A percentile compares a stretch with the other conserved stretches of the same genome.
Conservation (phyloP, 768 basidiomycete species). For the Lentinula sp. region DNA sequence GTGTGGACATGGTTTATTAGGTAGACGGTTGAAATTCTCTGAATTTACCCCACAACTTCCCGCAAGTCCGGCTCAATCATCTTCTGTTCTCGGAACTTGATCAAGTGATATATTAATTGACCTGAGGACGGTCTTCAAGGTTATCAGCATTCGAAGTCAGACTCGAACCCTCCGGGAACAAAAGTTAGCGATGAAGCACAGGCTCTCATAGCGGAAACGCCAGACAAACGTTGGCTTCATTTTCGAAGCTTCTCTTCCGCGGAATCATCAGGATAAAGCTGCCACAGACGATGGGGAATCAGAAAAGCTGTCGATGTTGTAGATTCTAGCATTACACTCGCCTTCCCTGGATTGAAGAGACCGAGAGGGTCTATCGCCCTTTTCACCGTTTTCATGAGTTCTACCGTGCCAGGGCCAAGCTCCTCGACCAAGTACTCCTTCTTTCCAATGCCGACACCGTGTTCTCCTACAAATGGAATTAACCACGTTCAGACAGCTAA, state of each 20-base stretch:
- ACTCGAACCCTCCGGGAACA: background rate
- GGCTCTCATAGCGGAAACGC: background rate
- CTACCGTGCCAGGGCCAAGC: slow-evolving; percentile 76
- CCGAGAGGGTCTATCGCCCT: slow-evolving; percentile 64
- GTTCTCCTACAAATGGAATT: slow-evolving; percentile 53
- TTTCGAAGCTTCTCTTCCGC: background rate
- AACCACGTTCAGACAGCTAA: background rate
- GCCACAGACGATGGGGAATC: background rate
- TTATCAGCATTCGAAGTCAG: background rate
- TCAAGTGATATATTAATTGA: no score
- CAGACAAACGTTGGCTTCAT: background rate
- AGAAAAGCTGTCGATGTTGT: background rate
- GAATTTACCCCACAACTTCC: no score
- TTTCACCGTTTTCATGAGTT: slow-evolving; percentile 82
- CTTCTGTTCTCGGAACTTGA: no score
- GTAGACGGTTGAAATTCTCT: no score
- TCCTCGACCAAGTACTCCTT: slow-evolving; percentile 75
- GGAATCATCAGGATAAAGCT: background rate
- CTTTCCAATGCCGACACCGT: slow-evolving; percentile 86
- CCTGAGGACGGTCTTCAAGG: no score
- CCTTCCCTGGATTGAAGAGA: slow-evolving; percentile 84
- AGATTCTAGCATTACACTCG: slow-evolving; percentile 11
- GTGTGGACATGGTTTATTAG: no score
- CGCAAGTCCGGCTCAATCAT: no score
- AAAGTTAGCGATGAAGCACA: background rate